Conservation (phyloP, 106 monocot species). For the Dactylorhiza incarnata region DNA sequence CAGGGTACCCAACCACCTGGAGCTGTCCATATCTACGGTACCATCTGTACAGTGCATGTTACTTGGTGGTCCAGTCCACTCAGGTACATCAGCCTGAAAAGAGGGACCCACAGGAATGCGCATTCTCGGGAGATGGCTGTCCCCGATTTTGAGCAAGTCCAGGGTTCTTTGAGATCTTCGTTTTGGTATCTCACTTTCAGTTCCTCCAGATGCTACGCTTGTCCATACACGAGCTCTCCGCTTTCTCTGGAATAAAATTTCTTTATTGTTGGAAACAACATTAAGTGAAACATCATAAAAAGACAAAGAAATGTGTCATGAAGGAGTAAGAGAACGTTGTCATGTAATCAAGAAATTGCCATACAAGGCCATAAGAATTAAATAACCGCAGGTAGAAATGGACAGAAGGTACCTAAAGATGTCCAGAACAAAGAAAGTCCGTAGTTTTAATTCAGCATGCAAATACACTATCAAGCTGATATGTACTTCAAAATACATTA, state of each 20-base stretch:
- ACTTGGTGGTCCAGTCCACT: conserved; percentile 17
- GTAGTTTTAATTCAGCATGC: not conserved
- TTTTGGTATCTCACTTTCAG: conserved; percentile 8
- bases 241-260: conserved; percentile 6
- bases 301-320: not conserved
- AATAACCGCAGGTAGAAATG: not conserved
- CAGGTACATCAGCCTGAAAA: conserved; percentile 37
- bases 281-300: not conserved
- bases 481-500: not conserved
- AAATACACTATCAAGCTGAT: not conserved
- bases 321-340: not conserved
- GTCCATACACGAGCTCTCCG: not conserved
- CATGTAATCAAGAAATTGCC: not conserved
- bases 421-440: not conserved
- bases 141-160: conserved; percentile 11
- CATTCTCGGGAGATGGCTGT: conserved; percentile 11
- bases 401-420: not conserved
- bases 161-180: conserved; percentile 26
- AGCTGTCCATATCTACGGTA: conserved; percentile 1
- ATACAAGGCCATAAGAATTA: not conserved
- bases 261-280: not conserved
- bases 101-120: conserved; percentile 28
- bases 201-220: not conserved
- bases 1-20: conserved; percentile 26
- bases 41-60: not conserved